Evolutionary conservation across 1,284 basidiomycete species (phyloP), one percentile per base, ranked within the genome.

Genomic region (Anthracocystis walkeri): DNA sequence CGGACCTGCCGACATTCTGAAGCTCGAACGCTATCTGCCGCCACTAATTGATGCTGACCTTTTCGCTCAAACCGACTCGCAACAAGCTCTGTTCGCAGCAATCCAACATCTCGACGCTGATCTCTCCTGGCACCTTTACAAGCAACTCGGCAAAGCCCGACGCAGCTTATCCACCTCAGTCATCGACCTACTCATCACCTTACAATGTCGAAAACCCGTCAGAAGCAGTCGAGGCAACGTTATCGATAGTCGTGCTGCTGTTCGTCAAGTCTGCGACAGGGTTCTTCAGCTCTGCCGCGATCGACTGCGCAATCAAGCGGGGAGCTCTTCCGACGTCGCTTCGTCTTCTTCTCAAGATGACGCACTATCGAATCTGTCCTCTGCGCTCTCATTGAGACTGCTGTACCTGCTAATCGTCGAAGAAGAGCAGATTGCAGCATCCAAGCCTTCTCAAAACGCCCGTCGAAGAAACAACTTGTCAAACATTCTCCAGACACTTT

Each of bases 391-490:
- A 4, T 55, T 65, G 16, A 40, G 72, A 6, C 40, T 75, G 4
- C 65, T 75, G 16, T 75, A 75, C 23, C 72, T 69, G 8, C 59
- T 75, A 10, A 33, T 66, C n/a, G 66, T 66, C 1, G 72, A 69
- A 46, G 65, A 69, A 42, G 72, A 75, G 53, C 65, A 71, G 21
- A 42, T 62, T 14, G 68, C 68, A 33, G 58, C 62, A 1, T 57
- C 58, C 0, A 65, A 25, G 16, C 50, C 62, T 16, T 12, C 51
- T 1, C 41, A 11, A 27, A n/a, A 35, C 14, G 7, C 31, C n/a
- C 33, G 51, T 8, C 58, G 45, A 35, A 62, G 68, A 16, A 44
- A 27, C 16, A 44, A 55, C 12, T 33, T 71, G 0, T 49, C 58
- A 1, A 29, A 6, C 18, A 50, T 58, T 7, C 50, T 71, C 4